Conservation (phyloP, 2,329 filamentous ascomycete species). For the Xylaria digitata region DNA sequence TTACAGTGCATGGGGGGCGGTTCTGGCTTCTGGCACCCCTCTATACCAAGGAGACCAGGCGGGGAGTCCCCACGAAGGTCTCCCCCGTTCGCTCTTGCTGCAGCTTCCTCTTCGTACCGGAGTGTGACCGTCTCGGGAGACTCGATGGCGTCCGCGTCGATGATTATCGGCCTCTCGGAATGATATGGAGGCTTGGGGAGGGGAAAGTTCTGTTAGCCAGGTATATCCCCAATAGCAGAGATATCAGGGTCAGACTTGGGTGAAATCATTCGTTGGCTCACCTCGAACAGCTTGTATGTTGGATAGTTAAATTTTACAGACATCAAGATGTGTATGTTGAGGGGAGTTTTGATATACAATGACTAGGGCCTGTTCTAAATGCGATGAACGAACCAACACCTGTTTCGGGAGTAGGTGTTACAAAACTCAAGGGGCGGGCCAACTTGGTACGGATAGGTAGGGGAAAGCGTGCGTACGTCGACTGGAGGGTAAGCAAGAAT, state of each 20-base stretch:
- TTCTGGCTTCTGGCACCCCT: slow-evolving; percentile 81
- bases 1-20: slow-evolving; percentile 83
- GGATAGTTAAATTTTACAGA: slow-evolving; percentile 68
- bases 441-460: slow-evolving; percentile 5
- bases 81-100: slow-evolving; percentile 64
- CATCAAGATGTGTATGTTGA: slow-evolving; percentile 62
- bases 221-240: slow-evolving; percentile 27
- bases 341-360: slow-evolving; percentile 37
- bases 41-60: slow-evolving; percentile 76
- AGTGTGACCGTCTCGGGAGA: slow-evolving; percentile 68
- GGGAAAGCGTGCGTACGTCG: slow-evolving; percentile 12
- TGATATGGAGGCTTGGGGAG: slow-evolving; percentile 62
- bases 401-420: slow-evolving; percentile 53
- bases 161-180: slow-evolving; percentile 66
- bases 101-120: slow-evolving; percentile 66
- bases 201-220: slow-evolving; percentile 36
- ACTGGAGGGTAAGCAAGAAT: slow-evolving; percentile 30
- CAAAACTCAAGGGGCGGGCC: slow-evolving; percentile 36
- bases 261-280: slow-evolving; percentile 55
- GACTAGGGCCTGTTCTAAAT: slow-evolving; percentile 50
- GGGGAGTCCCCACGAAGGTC: slow-evolving; percentile 67
- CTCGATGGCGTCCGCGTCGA: slow-evolving; percentile 66
- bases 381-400: slow-evolving; percentile 48
- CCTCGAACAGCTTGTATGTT: slow-evolving; percentile 69
- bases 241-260: slow-evolving; percentile 9